These are phyloP conservation scores for Quercus suber DNA, from an alignment of 306 rosid species.

Conservation along the genomic window DNA sequence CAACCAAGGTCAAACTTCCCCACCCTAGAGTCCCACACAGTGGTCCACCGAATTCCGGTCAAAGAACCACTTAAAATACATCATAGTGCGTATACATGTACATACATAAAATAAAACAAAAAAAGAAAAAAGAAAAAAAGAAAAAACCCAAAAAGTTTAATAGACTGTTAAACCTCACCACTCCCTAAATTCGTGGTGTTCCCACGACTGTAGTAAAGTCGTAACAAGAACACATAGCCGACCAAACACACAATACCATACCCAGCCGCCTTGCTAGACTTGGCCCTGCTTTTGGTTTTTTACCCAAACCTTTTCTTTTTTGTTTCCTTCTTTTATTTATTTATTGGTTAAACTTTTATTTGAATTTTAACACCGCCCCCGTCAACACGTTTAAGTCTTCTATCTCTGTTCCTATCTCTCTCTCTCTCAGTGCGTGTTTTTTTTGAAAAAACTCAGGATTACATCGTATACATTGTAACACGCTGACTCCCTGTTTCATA, in stretches of 20 bases:
- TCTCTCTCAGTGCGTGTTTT: neutral
- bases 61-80: no score
- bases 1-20: no score
- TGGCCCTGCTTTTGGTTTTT: neutral
- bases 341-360: neutral
- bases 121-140: neutral
- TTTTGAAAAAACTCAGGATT: no score
- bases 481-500: neutral
- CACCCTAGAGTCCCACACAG: no score
- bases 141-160: neutral
- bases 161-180: no score
- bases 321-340: neutral
- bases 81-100: no score
- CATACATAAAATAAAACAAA: neutral
- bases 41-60: no score
- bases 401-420: neutral
- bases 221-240: neutral
- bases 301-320: no score
- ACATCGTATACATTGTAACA: no score
- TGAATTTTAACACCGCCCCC: neutral
- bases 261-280: slow-evolving; percentile 6
- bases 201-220: neutral
- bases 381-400: neutral
- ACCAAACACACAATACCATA: no score
- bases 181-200: neutral